Evolutionary conservation across 75 land plant genomes (phyloP), one percentile per base, ranked within the genome.

Genomic region (Pinus albicaulis): DNA sequence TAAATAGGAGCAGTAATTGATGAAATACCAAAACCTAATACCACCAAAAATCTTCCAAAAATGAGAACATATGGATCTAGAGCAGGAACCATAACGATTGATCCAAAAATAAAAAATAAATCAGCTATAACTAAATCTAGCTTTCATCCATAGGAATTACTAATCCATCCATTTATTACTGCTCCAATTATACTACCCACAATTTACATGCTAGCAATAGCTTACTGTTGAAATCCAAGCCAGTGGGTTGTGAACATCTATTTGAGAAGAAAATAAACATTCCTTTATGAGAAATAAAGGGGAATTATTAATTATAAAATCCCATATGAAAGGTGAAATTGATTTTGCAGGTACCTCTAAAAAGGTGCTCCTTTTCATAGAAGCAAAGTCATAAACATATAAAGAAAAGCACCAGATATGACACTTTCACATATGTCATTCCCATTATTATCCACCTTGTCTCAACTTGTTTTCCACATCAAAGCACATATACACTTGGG

Each of bases 161-260:
- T 90, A 23, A 94, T 73, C 87, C 81, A 86, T 23, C 97, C 97
- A 26, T 94, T 89, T 22, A 82, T 61, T 10, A 81, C 86, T 73
- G 94, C 94, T 75, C 97, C 97, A 71, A 94, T 34, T 13, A 92
- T 90, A 4, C 92, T 91, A 41, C 97, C 92, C 71, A 83, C 89
- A 77, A 92, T 55, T n/a, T 92, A 94, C 94, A 92, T 94, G 71
- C 94, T 94, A 12, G 92, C 97, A 80, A 92, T 92, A 56, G 97
- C 90, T 79, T 92, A 94, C 94, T 93, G 83, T 73, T 3, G 71
- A 63, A 53, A 19, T 57, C 59, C 23, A 59, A 57, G 25, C 6
- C 14, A 20, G 23, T 56, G 2, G 16, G 41, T 34, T n/a, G 55
- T 7, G 11, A 70, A 31, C 5, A 19, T 0, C n/a, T 0, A 59